Evolutionary conservation across 2,329 filamentous ascomycete genomes (phyloP).

Genomic region (Ambrosiella xylebori): DNA sequence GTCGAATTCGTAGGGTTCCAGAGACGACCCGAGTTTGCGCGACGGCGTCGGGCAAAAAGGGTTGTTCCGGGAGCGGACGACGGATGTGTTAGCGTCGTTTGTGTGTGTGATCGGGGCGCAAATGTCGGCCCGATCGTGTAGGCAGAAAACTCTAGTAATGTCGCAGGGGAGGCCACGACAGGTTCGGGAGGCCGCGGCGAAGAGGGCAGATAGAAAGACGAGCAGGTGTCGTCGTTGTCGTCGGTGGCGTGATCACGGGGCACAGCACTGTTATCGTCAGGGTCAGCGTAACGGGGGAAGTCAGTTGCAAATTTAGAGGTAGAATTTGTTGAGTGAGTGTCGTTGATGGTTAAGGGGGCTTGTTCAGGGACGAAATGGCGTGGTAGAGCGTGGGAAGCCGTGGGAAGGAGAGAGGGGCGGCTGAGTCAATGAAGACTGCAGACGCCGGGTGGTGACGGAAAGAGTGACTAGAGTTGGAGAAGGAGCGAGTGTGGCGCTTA

Average conservation of each 20-base stretch:
- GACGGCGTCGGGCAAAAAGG: conserved; percentile 20
- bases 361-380: not conserved
- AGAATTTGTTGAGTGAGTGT: conserved; percentile 1
- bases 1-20: conserved; percentile 47
- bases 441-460: conserved; percentile 2
- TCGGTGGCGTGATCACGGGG: not conserved
- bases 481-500: conserved; percentile 7
- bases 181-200: not conserved
- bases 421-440: conserved; percentile 29
- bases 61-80: not conserved
- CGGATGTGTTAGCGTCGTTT: not conserved
- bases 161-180: not conserved
- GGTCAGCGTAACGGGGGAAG: not conserved
- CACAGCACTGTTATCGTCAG: too few relatives aligned
- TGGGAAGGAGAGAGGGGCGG: conserved; percentile 28
- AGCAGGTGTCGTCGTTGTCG: not conserved
- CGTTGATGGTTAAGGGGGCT: conserved; percentile 12
- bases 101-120: not conserved
- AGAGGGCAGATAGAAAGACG: not conserved
- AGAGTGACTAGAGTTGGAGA: conserved; percentile 10
- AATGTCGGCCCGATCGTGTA: conserved; percentile 8
- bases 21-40: conserved; percentile 32
- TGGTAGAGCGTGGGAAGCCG: conserved; percentile 28
- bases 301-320: conserved; percentile 5
- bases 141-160: conserved; percentile 2